Base-by-base conservation (phyloP, 805 yeast genomes). In the Candida silvicultrix region DNA sequence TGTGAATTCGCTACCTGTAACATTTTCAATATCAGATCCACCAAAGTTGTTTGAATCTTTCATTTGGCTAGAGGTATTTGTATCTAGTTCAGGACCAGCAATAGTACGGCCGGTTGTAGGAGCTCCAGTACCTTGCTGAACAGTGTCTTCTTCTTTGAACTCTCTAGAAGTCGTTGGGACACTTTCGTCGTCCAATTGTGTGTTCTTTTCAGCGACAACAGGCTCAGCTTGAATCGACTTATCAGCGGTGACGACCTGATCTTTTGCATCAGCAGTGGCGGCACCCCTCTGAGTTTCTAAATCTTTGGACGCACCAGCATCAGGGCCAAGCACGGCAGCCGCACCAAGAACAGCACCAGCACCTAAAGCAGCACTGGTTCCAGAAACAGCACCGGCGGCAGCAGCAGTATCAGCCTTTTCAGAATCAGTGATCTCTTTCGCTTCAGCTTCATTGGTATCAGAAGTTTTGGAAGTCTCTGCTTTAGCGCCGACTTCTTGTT, bases 1-100 rank as follows among this genome's bases (percentile, higher is more conserved):
- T 4, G 40, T 16, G 42, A 51, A 46, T 22, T 52, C 55, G 4
- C 45, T 34, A 18, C 48, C 53, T 22, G 53, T 49, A 14, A 49
- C 49, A 22, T 50, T 40, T 22, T 45, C 45, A 23, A 54, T 46
- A 18, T 47, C 43, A 18, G 41, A 28, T 12, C 21, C 47, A 18
- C 18, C 25, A 12, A 37, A 37, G 5, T 37, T 21, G 9, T 21
- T 35, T 15, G 8, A 5, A 15, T 43, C 38, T 8, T 29, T n/a
- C 11, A 43, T 38, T 19, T 38, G 16, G 10, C 18, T 15, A 18
- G 32, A 14, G 20, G 16, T 11, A 20, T 28, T 28, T 28, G 31
- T 4, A 28, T 5, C 31, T 10, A 28, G 12, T 28, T 28, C 31
- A 5, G 25, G 25, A 23, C 25, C 25, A 28, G 31, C 31, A 28